Evolutionary conservation across 495 filamentous ascomycete genomes (phyloP), one percentile per base, ranked within the genome.

Genomic region (Margaritispora aquatica): DNA sequence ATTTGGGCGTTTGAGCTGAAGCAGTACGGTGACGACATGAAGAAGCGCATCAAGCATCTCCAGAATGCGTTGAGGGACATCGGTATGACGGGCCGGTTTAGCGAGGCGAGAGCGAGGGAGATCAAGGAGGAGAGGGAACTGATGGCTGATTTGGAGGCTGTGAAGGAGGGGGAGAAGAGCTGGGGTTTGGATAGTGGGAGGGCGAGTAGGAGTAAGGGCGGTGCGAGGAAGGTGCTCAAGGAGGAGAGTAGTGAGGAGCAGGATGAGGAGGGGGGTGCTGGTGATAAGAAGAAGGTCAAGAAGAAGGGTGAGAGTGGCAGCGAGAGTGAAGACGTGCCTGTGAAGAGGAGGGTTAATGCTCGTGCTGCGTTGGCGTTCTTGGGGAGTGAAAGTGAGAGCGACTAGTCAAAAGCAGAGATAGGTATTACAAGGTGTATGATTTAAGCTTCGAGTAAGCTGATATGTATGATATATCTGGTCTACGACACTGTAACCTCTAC

Each of bases 81-180:
- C 21, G 94, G 94, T 2, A 96, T 98, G 88, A 83, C 80, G 7
- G 93, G 93, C 0, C 81, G 92, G 23, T 96, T 89, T 72, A 96
- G 91, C 0, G 77, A 85, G 60, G 85, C 90, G 34, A 96, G 88
- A 63, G 94, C 94, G 7, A 80, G 76, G 26, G 83, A 89, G 74
- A 96, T 97, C 66, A 92, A 89, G 66, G 93, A 94, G 69, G 75
- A 78, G 68, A 78, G 93, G 34, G 94, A 98, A 70, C 75, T 98
- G 34, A 76, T 81, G 66, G 86, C 81, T 0, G 95, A 98, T 60
- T 68, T 98, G 34, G 89, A 91, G 59, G 83, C 83, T 46, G 89
- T 96, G 55, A 84, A 90, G 69, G 82, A 89, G 67, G 89, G 88
- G 36, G 86, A 87, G 44, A 82, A 86, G 64, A 77, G 75, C 65